These are phyloP conservation scores for Mycogone perniciosa DNA, from an alignment of 2,329 filamentous ascomycete species.

Conservation along the genomic window DNA sequence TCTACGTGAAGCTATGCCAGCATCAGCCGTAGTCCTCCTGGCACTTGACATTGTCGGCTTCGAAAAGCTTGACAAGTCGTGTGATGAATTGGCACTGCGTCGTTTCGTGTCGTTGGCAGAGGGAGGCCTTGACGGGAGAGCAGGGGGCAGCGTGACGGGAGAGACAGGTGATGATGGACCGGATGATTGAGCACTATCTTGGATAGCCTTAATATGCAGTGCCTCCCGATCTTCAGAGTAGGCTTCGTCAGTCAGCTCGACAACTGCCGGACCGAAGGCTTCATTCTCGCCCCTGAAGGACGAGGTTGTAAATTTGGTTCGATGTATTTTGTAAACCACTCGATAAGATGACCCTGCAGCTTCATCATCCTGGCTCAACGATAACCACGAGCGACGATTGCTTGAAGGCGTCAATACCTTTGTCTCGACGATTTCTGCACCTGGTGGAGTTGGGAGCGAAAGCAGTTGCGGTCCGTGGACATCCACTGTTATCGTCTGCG, in stretches of 20 bases:
- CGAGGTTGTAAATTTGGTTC: conserved; percentile 41
- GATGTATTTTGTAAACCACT: conserved; percentile 54
- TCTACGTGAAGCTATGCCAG: conserved; percentile 6
- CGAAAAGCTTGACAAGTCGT: conserved; percentile 10
- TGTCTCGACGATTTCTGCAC: conserved; percentile 53
- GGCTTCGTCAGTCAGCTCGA: conserved; percentile 23
- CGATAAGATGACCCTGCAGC: conserved; percentile 35
- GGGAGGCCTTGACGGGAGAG: not conserved
- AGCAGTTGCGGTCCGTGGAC: conserved; percentile 47
- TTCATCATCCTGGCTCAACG: conserved; percentile 18
- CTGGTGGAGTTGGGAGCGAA: conserved; percentile 48
- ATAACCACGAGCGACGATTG: conserved; percentile 7
- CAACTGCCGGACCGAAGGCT: conserved; percentile 18
- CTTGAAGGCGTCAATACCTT: conserved; percentile 18
- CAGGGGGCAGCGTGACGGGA: not conserved
- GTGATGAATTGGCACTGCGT: not conserved
- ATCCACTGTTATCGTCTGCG: conserved; percentile 59
- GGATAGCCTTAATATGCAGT: not conserved
- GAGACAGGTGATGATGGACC: conserved; percentile 3
- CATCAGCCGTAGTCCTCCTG: conserved; percentile 5
- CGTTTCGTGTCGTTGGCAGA: not conserved
- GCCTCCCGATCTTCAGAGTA: not conserved
- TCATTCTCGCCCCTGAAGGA: conserved; percentile 31
- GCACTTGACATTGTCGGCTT: conserved; percentile 10
- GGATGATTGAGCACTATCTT: conserved; percentile 1